Evolutionary conservation across 331 rosid species (phyloP), one percentile per base, ranked within the genome.

Genomic region (Rosa hybrid): DNA sequence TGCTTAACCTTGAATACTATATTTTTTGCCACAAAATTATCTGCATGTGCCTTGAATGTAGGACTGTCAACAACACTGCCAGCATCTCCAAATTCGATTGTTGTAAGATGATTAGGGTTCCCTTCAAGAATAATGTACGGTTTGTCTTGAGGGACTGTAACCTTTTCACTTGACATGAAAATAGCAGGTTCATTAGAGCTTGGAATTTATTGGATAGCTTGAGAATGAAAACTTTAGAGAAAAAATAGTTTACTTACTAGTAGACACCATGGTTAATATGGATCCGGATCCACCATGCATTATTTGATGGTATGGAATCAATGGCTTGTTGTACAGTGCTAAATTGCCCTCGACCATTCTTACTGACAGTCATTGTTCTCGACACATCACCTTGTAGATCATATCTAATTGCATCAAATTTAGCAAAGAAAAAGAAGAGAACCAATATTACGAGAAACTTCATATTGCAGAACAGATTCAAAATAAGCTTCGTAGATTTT

Each of bases 121-220:
- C 72, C 84, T 75, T 75, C 44, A 45, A 81, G 84, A 68, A 51
- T 45, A 69, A 81, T 48, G 16, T 42, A 81, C 30, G 77, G 76
- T 27, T 75, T 81, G 18, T 75, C 80, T 21, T 1, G 21, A 3
- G 79, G 60, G 49, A 73, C 75, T 13, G 16, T 17, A 12, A 81
- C 76, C 64, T 73, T 74, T 38, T 81, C 84, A 20, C 84, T 81
- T 12, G 16, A 64, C 0, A 5, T 63, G 44, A 63, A 63, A 30
- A 30, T 30, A 12, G 44, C 70, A 64, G 64, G 27, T 56, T 7
- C 27, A 10, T 4, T 23, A 60, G 67, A 60, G 67, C 30, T 60
- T 60, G 14, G 13, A 60, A 60, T 12, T 49, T 12, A 12, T 12
- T 0, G 1, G 62, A 18, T 54, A 56, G 30, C 67, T 60, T 60